phyloP scores from a whole-genome alignment of 1,284 basidiomycete genomes.

The Ganoderma leucocontextum region DNA sequence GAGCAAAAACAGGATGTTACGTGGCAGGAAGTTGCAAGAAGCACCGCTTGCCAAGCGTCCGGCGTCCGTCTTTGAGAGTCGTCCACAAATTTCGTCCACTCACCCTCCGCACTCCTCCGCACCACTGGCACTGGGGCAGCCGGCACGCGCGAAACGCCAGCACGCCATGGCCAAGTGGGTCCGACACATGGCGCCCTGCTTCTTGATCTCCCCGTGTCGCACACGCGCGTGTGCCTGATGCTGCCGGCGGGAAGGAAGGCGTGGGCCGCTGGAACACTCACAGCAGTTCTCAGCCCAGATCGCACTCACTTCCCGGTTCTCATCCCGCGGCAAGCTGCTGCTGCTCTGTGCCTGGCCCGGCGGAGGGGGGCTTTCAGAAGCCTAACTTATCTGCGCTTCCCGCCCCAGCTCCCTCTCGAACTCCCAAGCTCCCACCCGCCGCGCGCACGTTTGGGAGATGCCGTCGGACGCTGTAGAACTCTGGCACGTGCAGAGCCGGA shows the following conservation, averaged over 20 bases:
- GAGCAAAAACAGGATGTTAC: not conserved
- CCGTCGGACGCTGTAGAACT: not conserved
- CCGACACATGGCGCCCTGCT: slow-evolving; percentile 8
- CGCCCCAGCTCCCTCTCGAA: not conserved
- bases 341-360: slow-evolving; percentile 7
- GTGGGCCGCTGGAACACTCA: slow-evolving; percentile 5
- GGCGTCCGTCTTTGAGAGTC: not conserved
- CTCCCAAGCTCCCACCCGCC: not conserved
- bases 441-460: not conserved
- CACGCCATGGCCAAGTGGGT: not conserved
- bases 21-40: slow-evolving; percentile 1
- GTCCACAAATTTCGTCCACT: not conserved
- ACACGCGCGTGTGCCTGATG: slow-evolving; percentile 17
- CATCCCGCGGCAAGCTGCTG: not conserved
- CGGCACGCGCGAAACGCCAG: slow-evolving; percentile 1
- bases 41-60: not conserved
- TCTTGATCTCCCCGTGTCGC: slow-evolving; percentile 8
- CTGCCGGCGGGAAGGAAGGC: slow-evolving; percentile 24
- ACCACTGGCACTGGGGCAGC: not conserved
- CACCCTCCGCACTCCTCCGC: not conserved
- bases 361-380: not conserved
- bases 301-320: not conserved
- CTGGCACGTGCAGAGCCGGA: not conserved
- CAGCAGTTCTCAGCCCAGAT: slow-evolving; percentile 4
- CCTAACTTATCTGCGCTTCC: slow-evolving; percentile 7